phyloP scores from a whole-genome alignment of 73 alveolate genomes.

The Symbiodinium pilosum region DNA sequence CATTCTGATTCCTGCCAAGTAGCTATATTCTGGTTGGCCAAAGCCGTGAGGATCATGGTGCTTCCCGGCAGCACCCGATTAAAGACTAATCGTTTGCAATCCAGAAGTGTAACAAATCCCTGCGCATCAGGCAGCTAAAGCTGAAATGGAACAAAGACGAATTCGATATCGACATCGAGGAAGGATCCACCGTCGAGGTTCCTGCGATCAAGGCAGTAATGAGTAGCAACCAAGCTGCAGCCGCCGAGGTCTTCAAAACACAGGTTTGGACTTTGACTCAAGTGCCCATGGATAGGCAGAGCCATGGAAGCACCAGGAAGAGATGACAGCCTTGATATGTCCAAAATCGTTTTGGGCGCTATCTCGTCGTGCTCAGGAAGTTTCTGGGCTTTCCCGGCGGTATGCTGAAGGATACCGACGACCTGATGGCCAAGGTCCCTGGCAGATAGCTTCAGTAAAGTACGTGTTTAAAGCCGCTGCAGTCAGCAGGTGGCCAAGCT shows the following conservation, averaged over 20 bases:
- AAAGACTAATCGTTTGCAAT: not conserved
- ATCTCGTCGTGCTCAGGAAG: constrained; percentile 52
- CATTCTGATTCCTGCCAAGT: too few relatives aligned
- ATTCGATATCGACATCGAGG: constrained; percentile 66
- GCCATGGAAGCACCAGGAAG: not conserved
- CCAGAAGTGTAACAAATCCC: not conserved
- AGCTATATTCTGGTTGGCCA: too few relatives aligned
- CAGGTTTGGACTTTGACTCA: constrained; percentile 67
- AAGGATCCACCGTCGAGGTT: constrained; percentile 74
- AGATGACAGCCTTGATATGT: too few relatives aligned
- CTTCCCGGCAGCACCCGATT: not conserved
- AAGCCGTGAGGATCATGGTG: not conserved
- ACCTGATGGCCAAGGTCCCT: constrained; percentile 76
- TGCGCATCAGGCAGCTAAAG: constrained; percentile 36
- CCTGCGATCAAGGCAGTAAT: not conserved
- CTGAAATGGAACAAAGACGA: constrained; percentile 93
- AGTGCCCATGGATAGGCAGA: constrained; percentile 78
- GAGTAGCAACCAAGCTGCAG: not conserved
- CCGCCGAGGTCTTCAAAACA: constrained; percentile 63
- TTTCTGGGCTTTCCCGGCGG: constrained; percentile 72
- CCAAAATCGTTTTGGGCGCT: too few relatives aligned
- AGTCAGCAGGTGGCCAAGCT: constrained; percentile 31
- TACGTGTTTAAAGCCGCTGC: not conserved
- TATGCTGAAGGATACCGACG: constrained; percentile 77
- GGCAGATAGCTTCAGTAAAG: not conserved